Conservation (phyloP, 1,284 basidiomycete species). For the Xanthoconium separans region DNA sequence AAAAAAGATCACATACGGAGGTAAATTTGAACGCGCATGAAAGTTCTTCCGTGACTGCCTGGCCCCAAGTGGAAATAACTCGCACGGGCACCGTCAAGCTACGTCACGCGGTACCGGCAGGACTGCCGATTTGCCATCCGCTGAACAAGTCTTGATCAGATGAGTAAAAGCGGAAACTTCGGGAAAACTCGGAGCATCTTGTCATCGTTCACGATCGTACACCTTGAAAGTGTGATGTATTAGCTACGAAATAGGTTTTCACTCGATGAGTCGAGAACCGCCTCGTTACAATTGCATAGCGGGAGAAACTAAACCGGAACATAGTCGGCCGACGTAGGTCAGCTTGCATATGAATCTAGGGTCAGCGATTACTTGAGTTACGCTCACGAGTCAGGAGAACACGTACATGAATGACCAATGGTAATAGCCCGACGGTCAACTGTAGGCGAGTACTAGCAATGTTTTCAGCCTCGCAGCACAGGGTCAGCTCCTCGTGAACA, state of each 20-base stretch:
- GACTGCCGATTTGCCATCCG: not conserved
- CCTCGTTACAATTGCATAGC: not conserved
- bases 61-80: not conserved
- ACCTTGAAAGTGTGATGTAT: not conserved
- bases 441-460: conserved; percentile 1
- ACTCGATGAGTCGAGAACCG: too few relatives aligned
- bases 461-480: conserved; percentile 15
- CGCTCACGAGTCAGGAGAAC: not conserved
- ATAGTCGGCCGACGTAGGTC: not conserved
- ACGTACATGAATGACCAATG: conserved; percentile 5
- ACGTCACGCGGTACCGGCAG: not conserved
- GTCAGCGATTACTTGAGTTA: not conserved
- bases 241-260: not conserved
- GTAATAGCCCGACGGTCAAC: not conserved
- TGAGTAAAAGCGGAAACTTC: not conserved
- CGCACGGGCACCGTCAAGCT: not conserved
- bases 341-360: not conserved
- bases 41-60: not conserved
- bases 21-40: not conserved
- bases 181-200: not conserved
- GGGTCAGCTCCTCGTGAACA: not conserved
- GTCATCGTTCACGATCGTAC: not conserved
- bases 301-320: not conserved
- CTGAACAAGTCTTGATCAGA: not conserved
- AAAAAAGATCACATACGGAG: not conserved